These are phyloP conservation scores for Venustampulla echinocandica DNA, from an alignment of 495 filamentous ascomycete species.

Conservation along the genomic window DNA sequence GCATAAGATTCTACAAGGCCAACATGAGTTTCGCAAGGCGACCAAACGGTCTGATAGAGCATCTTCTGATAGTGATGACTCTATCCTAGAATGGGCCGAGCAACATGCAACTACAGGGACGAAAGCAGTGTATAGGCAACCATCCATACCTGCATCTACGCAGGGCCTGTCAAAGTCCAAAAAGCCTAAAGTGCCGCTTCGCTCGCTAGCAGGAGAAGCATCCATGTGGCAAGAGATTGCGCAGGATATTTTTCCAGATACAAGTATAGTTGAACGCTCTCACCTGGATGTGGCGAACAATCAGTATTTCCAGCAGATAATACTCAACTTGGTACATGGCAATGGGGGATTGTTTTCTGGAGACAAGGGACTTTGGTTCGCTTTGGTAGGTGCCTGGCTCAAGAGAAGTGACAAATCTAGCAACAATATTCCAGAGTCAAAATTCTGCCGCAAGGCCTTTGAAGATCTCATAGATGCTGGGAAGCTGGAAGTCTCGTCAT, in stretches of 20 bases:
- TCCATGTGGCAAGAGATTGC: background rate
- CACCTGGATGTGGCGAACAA: background rate
- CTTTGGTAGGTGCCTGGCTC: slow-evolving; percentile 55
- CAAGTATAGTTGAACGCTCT: background rate
- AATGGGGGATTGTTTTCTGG: slow-evolving; percentile 68
- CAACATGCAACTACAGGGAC: slow-evolving; percentile 28
- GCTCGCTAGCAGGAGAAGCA: background rate
- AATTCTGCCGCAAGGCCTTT: slow-evolving; percentile 41
- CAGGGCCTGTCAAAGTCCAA: background rate
- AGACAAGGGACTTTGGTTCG: slow-evolving; percentile 61
- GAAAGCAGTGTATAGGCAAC: slow-evolving; percentile 24
- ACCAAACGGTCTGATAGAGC: background rate
- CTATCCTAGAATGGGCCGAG: slow-evolving; percentile 21
- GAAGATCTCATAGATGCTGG: slow-evolving; percentile 52
- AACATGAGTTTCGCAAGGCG: background rate
- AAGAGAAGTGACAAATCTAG: slow-evolving; percentile 45
- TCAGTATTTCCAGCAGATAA: slow-evolving; percentile 42
- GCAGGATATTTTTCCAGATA: background rate
- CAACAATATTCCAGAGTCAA: slow-evolving; percentile 23
- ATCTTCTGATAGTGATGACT: slow-evolving; percentile 13
- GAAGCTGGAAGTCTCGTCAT: slow-evolving; percentile 50
- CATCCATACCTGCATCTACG: background rate
- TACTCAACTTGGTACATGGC: slow-evolving; percentile 59
- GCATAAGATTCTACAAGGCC: slow-evolving; percentile 12
- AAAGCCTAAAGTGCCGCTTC: background rate